Evolutionary conservation across 2,329 filamentous ascomycete genomes (phyloP).

Genomic region (Arthrobotrys conoides): DNA sequence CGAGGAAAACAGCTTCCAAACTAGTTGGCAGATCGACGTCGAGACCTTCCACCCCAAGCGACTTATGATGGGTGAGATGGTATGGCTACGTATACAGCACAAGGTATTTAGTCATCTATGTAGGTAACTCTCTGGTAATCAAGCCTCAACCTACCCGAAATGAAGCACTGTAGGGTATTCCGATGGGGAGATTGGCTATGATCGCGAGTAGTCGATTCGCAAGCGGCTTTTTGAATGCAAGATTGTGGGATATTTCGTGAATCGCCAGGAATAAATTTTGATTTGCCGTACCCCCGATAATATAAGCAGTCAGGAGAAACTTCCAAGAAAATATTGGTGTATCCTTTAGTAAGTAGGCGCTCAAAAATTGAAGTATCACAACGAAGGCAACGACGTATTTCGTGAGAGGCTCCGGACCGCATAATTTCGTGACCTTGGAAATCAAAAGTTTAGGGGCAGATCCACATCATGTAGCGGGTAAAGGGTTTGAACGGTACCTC

Average conservation of each 20-base stretch:
- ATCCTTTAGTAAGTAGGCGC: constrained; percentile 82
- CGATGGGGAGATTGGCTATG: constrained; percentile 95
- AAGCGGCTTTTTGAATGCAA: constrained; percentile 85
- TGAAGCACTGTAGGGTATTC: constrained; percentile 93
- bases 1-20: constrained; percentile 90
- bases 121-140: background rate
- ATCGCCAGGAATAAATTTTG: constrained; percentile 99
- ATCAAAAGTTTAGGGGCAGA: constrained; percentile 32
- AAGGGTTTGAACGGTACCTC: constrained; percentile 75
- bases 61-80: constrained; percentile 99
- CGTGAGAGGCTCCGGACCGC: constrained; percentile 93
- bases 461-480: constrained; percentile 44
- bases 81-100: constrained; percentile 78
- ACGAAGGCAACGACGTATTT: constrained; percentile 92
- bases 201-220: constrained; percentile 90
- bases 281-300: constrained; percentile 94
- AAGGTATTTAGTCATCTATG: background rate
- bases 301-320: constrained; percentile 89
- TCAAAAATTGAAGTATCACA: constrained; percentile 82
- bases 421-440: constrained; percentile 86
- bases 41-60: constrained; percentile 92
- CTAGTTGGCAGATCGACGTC: constrained; percentile 96
- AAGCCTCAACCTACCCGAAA: constrained; percentile 78
- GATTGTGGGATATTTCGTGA: constrained; percentile 98
- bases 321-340: constrained; percentile 84